A percentile compares a stretch with the other conserved stretches of the same genome.
These are phyloP conservation scores for Phialophora verrucosa DNA, from an alignment of 2,329 filamentous ascomycete species.

Conservation along the genomic window DNA sequence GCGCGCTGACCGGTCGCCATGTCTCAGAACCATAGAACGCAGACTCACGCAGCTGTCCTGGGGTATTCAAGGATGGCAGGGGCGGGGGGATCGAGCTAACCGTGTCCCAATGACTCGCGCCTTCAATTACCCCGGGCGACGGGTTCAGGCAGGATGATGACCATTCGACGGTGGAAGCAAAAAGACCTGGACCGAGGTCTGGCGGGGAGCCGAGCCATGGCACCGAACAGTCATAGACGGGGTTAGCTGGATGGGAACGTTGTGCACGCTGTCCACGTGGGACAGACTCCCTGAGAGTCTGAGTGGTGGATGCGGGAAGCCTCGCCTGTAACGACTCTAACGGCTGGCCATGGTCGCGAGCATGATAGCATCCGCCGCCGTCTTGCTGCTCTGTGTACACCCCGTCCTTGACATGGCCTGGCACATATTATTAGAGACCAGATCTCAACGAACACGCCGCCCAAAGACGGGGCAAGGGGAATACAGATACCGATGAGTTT, in stretches of 20 bases:
- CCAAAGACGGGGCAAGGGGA: no score
- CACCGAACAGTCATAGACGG: not conserved
- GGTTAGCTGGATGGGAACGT: not conserved
- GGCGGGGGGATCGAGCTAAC: not conserved
- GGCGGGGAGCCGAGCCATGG: not conserved
- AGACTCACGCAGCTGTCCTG: not conserved
- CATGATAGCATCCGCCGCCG: not conserved
- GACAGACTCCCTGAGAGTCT: no score
- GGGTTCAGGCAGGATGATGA: not conserved
- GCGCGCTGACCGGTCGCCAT: not conserved
- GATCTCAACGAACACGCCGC: no score
- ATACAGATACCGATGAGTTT: constrained; percentile 13
- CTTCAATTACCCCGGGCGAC: not conserved
- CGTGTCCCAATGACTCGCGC: not conserved
- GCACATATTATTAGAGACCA: not conserved
- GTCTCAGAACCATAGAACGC: no score
- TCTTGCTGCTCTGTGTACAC: not conserved
- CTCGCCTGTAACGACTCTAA: not conserved
- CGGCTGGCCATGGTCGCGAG: not conserved
- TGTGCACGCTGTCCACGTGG: no score
- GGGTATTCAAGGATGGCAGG: not conserved
- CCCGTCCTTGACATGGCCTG: constrained; percentile 14
- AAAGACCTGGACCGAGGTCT: not conserved
- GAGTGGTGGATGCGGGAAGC: no score
- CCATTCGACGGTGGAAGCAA: not conserved